Percentiles rank a stretch among this genome's conserved stretches.
Conservation (phyloP, 2,329 filamentous ascomycete species). For the Penicillium sp. region DNA sequence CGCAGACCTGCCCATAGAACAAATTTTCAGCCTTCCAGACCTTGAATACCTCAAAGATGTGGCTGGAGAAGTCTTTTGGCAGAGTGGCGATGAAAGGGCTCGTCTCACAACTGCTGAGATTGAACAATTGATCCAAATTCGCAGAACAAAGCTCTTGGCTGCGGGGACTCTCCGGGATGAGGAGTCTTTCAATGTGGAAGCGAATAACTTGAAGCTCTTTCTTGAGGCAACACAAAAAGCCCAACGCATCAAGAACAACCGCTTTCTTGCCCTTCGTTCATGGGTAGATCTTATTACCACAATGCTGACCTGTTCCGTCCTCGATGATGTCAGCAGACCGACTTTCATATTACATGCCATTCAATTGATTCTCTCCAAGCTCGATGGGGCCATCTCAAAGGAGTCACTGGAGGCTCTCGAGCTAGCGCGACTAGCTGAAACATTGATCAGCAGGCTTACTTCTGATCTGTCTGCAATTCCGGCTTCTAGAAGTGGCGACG, state of each 20-base stretch:
- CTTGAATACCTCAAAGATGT: slow-evolving; percentile 60
- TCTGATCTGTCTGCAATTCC: slow-evolving; percentile 35
- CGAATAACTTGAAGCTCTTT: slow-evolving; percentile 34
- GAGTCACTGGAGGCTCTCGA: slow-evolving; percentile 66
- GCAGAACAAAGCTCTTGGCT: slow-evolving; percentile 31
- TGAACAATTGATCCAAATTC: slow-evolving; percentile 63
- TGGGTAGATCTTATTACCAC: slow-evolving; percentile 84
- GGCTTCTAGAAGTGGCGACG: slow-evolving; percentile 53
- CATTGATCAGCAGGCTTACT: slow-evolving; percentile 45
- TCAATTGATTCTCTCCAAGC: slow-evolving; percentile 78
- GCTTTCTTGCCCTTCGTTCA: slow-evolving; percentile 65
- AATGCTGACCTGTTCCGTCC: slow-evolving; percentile 74
- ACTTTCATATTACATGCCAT: slow-evolving; percentile 79
- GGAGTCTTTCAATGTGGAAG: slow-evolving; percentile 38
- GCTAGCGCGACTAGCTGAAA: slow-evolving; percentile 71
- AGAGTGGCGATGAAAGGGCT: slow-evolving; percentile 49
- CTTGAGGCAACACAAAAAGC: slow-evolving; percentile 40
- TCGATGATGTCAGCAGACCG: slow-evolving; percentile 64
- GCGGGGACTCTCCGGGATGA: slow-evolving; percentile 46
- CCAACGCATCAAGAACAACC: slow-evolving; percentile 36
- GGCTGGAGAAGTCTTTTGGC: slow-evolving; percentile 60
- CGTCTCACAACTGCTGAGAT: slow-evolving; percentile 66
- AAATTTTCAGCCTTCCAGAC: slow-evolving; percentile 45
- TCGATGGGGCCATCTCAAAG: slow-evolving; percentile 69
- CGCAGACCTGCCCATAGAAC: slow-evolving; percentile 57